Percentiles rank a stretch among this genome's conserved stretches.
Evolutionary conservation across 495 filamentous ascomycete genomes (phyloP).

Genomic region (Penicillium desertorum): DNA sequence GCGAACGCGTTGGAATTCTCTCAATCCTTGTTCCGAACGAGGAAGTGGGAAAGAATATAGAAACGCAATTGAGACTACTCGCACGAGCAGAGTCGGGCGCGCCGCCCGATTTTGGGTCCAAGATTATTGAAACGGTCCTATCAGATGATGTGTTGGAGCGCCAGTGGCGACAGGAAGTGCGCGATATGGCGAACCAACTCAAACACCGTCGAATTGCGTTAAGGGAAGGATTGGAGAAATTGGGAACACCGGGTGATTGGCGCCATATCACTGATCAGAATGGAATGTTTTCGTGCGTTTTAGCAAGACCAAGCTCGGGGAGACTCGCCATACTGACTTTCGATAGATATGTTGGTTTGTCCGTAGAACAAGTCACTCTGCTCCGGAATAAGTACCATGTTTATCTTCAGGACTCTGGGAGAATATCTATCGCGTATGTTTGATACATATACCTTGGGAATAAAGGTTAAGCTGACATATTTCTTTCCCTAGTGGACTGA

Average conservation of each 20-base stretch:
- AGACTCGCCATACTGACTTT: constrained; percentile 1
- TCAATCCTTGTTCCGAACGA: constrained; percentile 13
- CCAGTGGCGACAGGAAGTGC: constrained; percentile 18
- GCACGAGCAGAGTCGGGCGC: constrained; percentile 18
- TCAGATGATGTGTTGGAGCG: constrained; percentile 12
- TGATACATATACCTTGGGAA: neutral
- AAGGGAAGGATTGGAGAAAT: constrained; percentile 12
- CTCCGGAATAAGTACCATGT: constrained; percentile 16
- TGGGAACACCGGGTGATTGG: constrained; percentile 21
- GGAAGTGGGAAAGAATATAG: constrained; percentile 13
- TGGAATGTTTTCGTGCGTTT: constrained; percentile 24
- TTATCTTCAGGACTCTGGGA: constrained; percentile 20
- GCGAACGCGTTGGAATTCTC: constrained; percentile 20
- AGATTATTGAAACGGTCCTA: constrained; percentile 16
- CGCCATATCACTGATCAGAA: constrained; percentile 20
- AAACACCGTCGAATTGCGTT: constrained; percentile 13
- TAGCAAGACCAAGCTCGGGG: neutral
- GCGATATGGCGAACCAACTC: constrained; percentile 14
- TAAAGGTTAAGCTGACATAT: neutral
- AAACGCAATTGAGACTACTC: constrained; percentile 12
- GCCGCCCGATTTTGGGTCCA: constrained; percentile 21
- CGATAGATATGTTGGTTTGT: constrained; percentile 19
- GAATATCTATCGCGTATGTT: constrained; percentile 24
- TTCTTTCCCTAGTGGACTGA: constrained; percentile 14
- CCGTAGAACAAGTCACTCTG: constrained; percentile 16